A percentile compares a stretch with the other conserved stretches of the same genome.
Conservation (phyloP, 768 basidiomycete species). For the Amanita fuliginea region DNA sequence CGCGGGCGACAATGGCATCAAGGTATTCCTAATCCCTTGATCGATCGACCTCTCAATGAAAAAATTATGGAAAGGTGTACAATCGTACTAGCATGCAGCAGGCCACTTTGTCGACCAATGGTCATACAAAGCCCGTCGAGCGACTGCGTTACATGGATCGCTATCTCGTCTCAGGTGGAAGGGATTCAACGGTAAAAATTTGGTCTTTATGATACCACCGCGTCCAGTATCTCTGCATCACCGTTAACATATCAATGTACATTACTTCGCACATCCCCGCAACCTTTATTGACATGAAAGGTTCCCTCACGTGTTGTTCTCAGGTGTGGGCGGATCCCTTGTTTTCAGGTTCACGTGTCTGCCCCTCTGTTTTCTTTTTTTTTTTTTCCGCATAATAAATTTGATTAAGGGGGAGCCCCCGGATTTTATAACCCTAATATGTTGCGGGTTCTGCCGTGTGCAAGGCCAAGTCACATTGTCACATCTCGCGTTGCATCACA, state of each 20-base stretch:
- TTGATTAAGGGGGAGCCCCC: no score
- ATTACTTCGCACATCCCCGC: slow-evolving; percentile 1
- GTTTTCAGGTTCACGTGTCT: no score
- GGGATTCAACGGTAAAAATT: slow-evolving; percentile 80
- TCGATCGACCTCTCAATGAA: background rate
- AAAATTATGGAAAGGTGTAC: slow-evolving; percentile 49
- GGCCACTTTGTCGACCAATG: slow-evolving; percentile 76
- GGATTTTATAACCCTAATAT: no score
- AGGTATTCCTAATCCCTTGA: slow-evolving; percentile 34
- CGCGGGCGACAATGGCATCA: slow-evolving; percentile 86
- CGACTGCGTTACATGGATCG: slow-evolving; percentile 91
- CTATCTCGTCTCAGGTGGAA: slow-evolving; percentile 84
- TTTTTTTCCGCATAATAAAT: no score
- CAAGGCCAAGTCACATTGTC: background rate
- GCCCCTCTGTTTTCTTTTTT: no score
- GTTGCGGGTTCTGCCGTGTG: no score
- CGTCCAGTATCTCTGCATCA: background rate
- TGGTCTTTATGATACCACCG: slow-evolving; percentile 62
- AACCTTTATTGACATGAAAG: no score
- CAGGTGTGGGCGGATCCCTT: no score
- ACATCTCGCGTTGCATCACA: background rate
- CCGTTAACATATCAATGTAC: slow-evolving; percentile 6
- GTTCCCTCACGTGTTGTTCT: no score
- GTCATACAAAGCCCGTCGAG: slow-evolving; percentile 87
- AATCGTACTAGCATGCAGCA: slow-evolving; percentile 92